Evolutionary conservation across 768 basidiomycete species (phyloP).

Genomic region (Mycena amicta): DNA sequence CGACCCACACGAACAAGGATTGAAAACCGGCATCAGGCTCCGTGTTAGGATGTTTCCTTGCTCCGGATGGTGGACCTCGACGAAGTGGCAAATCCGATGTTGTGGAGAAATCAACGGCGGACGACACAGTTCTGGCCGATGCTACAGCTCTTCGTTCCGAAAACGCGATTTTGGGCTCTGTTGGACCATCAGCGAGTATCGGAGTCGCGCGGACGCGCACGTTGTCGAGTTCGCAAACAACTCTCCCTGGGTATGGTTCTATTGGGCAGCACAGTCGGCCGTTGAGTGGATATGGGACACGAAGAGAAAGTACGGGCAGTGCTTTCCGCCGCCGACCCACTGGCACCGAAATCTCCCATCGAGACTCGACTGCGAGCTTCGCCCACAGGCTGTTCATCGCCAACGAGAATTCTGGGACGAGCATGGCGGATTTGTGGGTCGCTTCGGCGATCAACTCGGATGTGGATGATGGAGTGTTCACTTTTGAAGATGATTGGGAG

Average conservation of each 20-base stretch:
- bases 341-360: conserved; percentile 48
- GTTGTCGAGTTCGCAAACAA: too few relatives aligned
- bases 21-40: conserved; percentile 55
- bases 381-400: conserved; percentile 88
- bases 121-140: too few relatives aligned
- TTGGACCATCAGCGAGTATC: too few relatives aligned
- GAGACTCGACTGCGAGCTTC: conserved; percentile 54
- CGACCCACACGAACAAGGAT: conserved; percentile 3
- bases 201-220: too few relatives aligned
- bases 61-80: conserved; percentile 89
- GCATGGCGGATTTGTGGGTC: conserved; percentile 96
- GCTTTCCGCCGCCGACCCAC: conserved; percentile 54
- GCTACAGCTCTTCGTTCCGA: too few relatives aligned
- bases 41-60: conserved; percentile 85
- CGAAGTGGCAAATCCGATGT: too few relatives aligned
- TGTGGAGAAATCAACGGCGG: too few relatives aligned
- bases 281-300: too few relatives aligned
- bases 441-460: conserved; percentile 97
- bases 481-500: conserved; percentile 62
- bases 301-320: conserved; percentile 59
- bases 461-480: conserved; percentile 85
- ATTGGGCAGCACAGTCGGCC: too few relatives aligned
- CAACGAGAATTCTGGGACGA: conserved; percentile 93
- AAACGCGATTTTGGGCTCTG: too few relatives aligned
- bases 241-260: too few relatives aligned